These are phyloP conservation scores for Solanum peruvianum DNA, from an alignment of 257 asterid species.

Conservation along the genomic window DNA sequence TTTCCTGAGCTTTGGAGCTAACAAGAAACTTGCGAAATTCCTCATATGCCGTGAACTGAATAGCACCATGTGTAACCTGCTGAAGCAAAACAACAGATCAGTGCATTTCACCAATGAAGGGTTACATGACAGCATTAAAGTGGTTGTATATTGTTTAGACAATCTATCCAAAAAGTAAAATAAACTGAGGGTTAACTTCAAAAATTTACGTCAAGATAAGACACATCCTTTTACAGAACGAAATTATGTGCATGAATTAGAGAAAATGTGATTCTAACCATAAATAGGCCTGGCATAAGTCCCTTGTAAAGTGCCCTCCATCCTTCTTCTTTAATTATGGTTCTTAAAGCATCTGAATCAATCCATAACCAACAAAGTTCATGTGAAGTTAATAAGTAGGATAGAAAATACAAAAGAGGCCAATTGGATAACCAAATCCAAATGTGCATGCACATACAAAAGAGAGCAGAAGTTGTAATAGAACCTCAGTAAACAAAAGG, in stretches of 20 bases:
- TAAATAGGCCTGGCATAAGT: slow-evolving; percentile 74
- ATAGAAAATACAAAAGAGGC: background rate
- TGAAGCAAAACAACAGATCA: slow-evolving; percentile 23
- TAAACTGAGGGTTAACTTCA: background rate
- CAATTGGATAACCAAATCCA: background rate
- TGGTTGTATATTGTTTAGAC: background rate
- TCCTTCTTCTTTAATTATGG: slow-evolving; percentile 92
- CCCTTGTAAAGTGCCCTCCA: slow-evolving; percentile 93
- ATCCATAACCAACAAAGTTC: background rate
- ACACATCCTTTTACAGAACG: background rate
- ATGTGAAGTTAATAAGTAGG: background rate
- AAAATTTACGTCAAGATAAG: background rate
- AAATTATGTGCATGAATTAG: background rate
- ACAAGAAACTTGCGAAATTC: slow-evolving; percentile 64
- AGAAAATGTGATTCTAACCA: slow-evolving; percentile 36
- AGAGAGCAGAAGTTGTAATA: background rate
- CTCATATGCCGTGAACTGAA: slow-evolving; percentile 89
- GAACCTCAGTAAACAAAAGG: background rate
- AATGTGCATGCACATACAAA: background rate
- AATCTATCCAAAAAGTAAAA: background rate
- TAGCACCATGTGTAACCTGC: slow-evolving; percentile 97
- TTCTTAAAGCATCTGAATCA: slow-evolving; percentile 72
- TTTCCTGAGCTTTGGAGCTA: slow-evolving; percentile 25
- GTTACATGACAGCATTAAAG: background rate
- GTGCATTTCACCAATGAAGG: slow-evolving; percentile 1